Conservation (phyloP, 331 rosid genomes). For the Stylosanthes scabra region DNA sequence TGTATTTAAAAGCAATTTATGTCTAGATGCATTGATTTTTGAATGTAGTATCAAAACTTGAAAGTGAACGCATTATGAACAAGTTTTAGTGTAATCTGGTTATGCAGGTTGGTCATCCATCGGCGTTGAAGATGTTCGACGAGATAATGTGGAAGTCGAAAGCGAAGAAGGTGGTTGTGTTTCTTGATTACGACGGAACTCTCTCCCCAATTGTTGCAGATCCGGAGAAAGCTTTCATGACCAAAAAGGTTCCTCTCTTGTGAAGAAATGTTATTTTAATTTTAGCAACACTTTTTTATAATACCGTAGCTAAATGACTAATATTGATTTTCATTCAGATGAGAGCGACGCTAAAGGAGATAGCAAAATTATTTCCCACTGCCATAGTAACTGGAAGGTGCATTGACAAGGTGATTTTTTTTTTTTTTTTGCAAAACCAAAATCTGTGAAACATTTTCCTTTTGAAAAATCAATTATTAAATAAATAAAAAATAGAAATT, state of each 20-base stretch:
- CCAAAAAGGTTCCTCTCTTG: constrained; percentile 58
- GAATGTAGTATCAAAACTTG: too few relatives aligned
- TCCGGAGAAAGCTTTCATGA: constrained; percentile 91
- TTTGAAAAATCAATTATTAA: too few relatives aligned
- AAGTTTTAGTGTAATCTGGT: neutral
- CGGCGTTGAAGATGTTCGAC: constrained; percentile 74
- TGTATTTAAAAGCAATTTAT: too few relatives aligned
- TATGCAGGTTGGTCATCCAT: constrained; percentile 71
- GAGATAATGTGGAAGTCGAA: constrained; percentile 59
- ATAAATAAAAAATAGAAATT: too few relatives aligned
- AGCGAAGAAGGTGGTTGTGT: constrained; percentile 75
- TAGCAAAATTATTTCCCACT: constrained; percentile 80
- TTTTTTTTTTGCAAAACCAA: neutral
- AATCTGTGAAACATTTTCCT: neutral
- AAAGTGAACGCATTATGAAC: too few relatives aligned
- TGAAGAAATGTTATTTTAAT: too few relatives aligned
- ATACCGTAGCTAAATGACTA: too few relatives aligned
- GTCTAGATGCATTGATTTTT: too few relatives aligned
- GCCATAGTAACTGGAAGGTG: constrained; percentile 93
- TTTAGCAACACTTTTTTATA: too few relatives aligned
- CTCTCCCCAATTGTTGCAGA: constrained; percentile 94
- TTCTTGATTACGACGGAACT: constrained; percentile 95
- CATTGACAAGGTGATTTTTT: constrained; percentile 77
- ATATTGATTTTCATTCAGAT: constrained; percentile 49
- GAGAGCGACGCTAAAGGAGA: constrained; percentile 71